Evolutionary conservation across 129 eudicot genomes (phyloP), one percentile per base, ranked within the genome.

Genomic region (Artemisia annua): DNA sequence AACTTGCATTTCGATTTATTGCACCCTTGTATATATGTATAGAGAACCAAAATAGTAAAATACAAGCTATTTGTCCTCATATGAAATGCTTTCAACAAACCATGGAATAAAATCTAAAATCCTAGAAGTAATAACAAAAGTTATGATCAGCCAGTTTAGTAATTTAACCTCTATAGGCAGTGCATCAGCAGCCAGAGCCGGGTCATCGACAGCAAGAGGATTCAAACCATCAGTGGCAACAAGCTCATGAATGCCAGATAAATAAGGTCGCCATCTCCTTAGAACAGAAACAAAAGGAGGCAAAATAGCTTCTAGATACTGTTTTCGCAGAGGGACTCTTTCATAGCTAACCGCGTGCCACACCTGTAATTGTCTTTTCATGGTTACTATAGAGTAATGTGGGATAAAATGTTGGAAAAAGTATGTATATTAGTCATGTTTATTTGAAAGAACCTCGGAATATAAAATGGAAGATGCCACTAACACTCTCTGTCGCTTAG

Each of bases 211-310:
- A 76, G 81, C 85, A 58, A 94, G 90, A 73, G 98, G 98, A 80
- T 94, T 94, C 67, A 81, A 56, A 67, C 87, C 97, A 83, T 90
- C 98, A 30, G 85, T 77, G 63, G 91, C 83, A 53, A 96, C 96
- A 70, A 94, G 99, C 80, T 94, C 97, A 74, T 91, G 97, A 75
- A 90, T 88, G 56, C 99, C 97, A 52, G 99, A 87, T 78, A 94
- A 79, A 49, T 90, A 89, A 72, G 99, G 99, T 50, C 99, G 83
- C 99, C 99, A 94, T 83, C 96, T 90, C 73, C 96, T 87, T 72
- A 94, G 79, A 51, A 88, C 83, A 70, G 99, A 94, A 75, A 90
- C 96, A 85, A 90, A 94, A 9, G 99, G 97, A 9, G 99, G 99
- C 68, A 94, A 66, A 76, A 94, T 88, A 59, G 89, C 85, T 83